These are phyloP conservation scores for Haplosporangium sp. DNA, from an alignment of 371 early-diverging fungal genomes.

Conservation along the genomic window DNA sequence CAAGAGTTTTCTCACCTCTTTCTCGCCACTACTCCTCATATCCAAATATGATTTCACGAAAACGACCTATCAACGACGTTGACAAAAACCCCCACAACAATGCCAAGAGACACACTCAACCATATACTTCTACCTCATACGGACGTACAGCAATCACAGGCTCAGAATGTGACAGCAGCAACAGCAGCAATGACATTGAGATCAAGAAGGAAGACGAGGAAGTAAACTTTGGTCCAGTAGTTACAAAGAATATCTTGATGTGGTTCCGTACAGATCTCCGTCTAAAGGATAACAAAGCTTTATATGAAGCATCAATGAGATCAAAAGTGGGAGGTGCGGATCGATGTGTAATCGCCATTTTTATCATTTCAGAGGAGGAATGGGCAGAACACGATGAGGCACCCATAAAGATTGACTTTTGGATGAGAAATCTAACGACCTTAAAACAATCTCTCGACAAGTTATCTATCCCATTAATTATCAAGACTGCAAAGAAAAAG, in stretches of 20 bases:
- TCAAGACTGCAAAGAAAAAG: conserved; percentile 39
- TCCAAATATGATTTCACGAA: neutral
- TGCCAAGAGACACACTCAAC: neutral
- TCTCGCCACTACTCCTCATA: no score
- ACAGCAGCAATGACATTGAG: neutral
- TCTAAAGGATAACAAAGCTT: conserved; percentile 60
- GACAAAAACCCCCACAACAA: neutral
- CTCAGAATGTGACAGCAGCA: neutral
- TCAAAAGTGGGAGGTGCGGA: conserved; percentile 36
- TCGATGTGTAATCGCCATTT: conserved; percentile 57
- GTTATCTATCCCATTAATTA: conserved; percentile 64
- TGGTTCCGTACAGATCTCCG: conserved; percentile 70
- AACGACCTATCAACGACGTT: neutral
- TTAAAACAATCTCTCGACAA: conserved; percentile 55
- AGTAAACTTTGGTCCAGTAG: conserved; percentile 5
- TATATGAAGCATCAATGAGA: conserved; percentile 51
- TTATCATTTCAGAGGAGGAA: conserved; percentile 65
- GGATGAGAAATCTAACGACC: conserved; percentile 58
- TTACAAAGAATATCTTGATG: conserved; percentile 51
- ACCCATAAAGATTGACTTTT: conserved; percentile 66
- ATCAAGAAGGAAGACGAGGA: conserved; percentile 17
- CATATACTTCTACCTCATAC: neutral
- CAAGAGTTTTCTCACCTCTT: no score
- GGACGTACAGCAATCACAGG: neutral
- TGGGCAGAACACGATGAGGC: conserved; percentile 67